Conservation (phyloP, 768 basidiomycete genomes). For the Leccinum boreale region DNA sequence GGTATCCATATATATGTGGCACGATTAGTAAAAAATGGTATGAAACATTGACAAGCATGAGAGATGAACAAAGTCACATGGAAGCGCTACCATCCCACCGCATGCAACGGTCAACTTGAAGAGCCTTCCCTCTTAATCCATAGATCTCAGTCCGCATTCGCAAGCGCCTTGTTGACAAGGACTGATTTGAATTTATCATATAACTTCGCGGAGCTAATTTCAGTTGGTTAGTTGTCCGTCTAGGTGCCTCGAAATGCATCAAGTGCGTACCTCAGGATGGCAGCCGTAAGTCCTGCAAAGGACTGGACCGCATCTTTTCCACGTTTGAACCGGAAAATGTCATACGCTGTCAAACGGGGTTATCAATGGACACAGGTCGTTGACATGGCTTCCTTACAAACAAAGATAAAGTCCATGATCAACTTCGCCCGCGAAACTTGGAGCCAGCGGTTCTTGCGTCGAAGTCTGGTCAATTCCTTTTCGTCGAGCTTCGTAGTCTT, state of each 20-base stretch:
- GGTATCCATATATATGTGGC: conserved; percentile 14
- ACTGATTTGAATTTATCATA: conserved; percentile 67
- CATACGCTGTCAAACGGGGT: conserved; percentile 54
- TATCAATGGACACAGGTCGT: conserved; percentile 7
- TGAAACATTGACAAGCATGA: neutral
- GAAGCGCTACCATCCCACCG: neutral
- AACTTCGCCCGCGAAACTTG: conserved; percentile 68
- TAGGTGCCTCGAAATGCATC: neutral
- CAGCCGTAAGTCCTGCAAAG: conserved; percentile 64
- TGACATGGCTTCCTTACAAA: conserved; percentile 50
- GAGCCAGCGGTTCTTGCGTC: conserved; percentile 75
- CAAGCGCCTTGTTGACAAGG: conserved; percentile 49
- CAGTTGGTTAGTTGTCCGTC: conserved; percentile 1
- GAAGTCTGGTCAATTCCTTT: conserved; percentile 64
- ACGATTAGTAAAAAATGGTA: conserved; percentile 2
- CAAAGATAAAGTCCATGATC: conserved; percentile 82
- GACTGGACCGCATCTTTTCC: conserved; percentile 61
- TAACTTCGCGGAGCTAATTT: conserved; percentile 64
- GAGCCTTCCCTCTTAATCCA: neutral
- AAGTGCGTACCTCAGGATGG: conserved; percentile 61
- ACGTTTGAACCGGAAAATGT: conserved; percentile 68
- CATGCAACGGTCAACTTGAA: neutral
- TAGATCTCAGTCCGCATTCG: conserved; percentile 18
- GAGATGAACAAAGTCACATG: neutral
- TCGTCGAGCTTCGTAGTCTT: conserved; percentile 58